Evolutionary conservation across 2,329 filamentous ascomycete species (phyloP), one percentile per base, ranked within the genome.

Genomic region (Colletotrichum liaoningense): DNA sequence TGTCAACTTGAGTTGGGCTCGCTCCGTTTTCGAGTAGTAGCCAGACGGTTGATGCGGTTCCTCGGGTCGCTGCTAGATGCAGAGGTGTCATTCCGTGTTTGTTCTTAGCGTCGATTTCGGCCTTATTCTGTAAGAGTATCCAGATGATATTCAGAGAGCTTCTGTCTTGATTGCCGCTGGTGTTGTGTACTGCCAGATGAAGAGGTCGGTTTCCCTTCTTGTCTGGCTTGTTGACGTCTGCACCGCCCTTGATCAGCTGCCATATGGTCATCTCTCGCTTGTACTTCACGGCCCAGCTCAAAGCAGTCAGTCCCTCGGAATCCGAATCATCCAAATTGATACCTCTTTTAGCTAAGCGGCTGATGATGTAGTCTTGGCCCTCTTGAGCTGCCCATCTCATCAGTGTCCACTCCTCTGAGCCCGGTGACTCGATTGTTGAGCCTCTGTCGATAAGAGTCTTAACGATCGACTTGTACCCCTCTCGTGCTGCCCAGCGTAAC

Each of bases 341-440:
- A 16, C 26, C 30, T n/a, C 58, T 54, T 16, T 69, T 63, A 35
- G 26, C 16, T 4, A 69, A 59, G 6, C 56, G 46, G 24, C 26
- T 46, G n/a, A 63, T 35, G 33, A 69, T 69, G 49, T 69, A 59
- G 6, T 69, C 67, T 22, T 56, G 58, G 24, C 67, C 67, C 46
- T 69, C 67, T n/a, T 56, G 58, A 24, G 67, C 67, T 19, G 67
- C 67, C 67, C 67, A 69, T 9, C 49, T 55, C 14, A 69, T 59
- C 33, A 69, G 24, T 2, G 58, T 64, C 58, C 67, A 63, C 5
- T 62, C 46, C 19, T 49, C 59, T 30, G 28, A 26, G 2, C 52
- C 60, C 1, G 49, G 12, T 9, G 52, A 14, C 26, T 57, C 12
- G 12, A 64, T 28, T 11, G 66, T 63, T 38, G 66, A 49, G 7